Base-by-base conservation (phyloP, 805 yeast genomes). In the Metschnikowia dekortorum region DNA sequence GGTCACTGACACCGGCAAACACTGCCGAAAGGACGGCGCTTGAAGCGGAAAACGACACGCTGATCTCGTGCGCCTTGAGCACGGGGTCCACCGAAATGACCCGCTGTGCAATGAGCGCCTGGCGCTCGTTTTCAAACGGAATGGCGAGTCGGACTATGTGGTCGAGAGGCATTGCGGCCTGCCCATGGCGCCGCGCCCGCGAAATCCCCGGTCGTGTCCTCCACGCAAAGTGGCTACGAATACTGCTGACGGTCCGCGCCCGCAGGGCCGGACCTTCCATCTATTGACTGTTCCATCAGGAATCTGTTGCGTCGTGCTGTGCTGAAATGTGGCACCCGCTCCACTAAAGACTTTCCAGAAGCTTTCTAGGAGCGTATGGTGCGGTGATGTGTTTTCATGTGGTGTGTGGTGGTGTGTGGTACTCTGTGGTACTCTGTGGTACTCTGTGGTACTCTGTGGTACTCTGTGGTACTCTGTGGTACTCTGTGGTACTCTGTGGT, bases 51-150 rank as follows among this genome's bases (percentile, higher is more conserved):
- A 82, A 82, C 1, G 56, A 57, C 4, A 83, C 83, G 14, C 66
- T 63, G 44, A 89, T 72, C 63, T 88, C 94, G 47, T 78, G 73
- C 1, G 84, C 84, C 61, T 81, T 84, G 53, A 90, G 71, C n/a
- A 86, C 83, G 1, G 96, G 96, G 62, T 89, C 97, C 0, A 92
- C 96, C 4, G 69, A 58, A 22, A 89, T 71, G 2, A 89, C 73
- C n/a, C 71, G 68, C 38, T 67, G 59, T 1, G 94, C 92, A 2
- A 87, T 83, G 3, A 49, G 45, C 0, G 96, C 90, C 58, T 88
- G 92, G 36, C 66, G 61, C 1, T 59, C 62, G 4, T 71, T 73
- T 53, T 76, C 77, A 58, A 89, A 86, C 6, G 96, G 96, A 7
- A 90, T 73, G 18, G 69, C 67, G 29, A 87, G 64, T 36, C 68